Evolutionary conservation across 225 moss, liverwort and hornwort species (phyloP).

Genomic region (Bryoerythrophyllum caledonicum): DNA sequence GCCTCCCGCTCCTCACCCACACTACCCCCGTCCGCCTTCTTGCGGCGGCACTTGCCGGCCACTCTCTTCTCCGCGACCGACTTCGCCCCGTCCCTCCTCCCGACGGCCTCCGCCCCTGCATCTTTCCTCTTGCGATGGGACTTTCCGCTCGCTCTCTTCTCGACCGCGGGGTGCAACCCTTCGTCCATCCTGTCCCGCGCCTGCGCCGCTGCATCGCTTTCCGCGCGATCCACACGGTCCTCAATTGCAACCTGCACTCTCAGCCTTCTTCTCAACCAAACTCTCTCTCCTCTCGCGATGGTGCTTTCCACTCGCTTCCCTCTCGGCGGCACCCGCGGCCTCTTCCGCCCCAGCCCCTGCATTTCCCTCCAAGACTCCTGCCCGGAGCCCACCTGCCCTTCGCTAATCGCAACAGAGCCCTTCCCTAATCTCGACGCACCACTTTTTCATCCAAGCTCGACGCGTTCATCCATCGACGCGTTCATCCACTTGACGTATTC

Average conservation of each 20-base stretch:
- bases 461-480: no score
- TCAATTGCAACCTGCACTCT: background rate
- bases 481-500: no score
- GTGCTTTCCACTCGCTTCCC: constrained; percentile 22
- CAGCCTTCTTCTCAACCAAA: constrained; percentile 2
- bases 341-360: constrained; percentile 20
- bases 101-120: constrained; percentile 1
- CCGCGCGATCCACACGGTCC: constrained; percentile 34
- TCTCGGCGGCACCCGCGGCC: constrained; percentile 9
- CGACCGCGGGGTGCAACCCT: no score
- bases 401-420: background rate
- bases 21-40: constrained; percentile 39
- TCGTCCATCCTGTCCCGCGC: constrained; percentile 14
- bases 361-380: constrained; percentile 13
- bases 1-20: constrained; percentile 27
- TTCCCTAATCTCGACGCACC: no score
- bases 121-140: constrained; percentile 17
- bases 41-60: constrained; percentile 31
- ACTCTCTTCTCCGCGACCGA: constrained; percentile 36
- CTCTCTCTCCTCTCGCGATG: constrained; percentile 27
- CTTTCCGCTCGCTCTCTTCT: background rate
- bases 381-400: constrained; percentile 15
- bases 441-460: no score
- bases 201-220: constrained; percentile 30
- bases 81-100: constrained; percentile 30